Percentiles rank a stretch among this genome's conserved stretches.
These are phyloP conservation scores for Larix kaempferi DNA, from an alignment of 75 land plant genomes.

Conservation along the genomic window DNA sequence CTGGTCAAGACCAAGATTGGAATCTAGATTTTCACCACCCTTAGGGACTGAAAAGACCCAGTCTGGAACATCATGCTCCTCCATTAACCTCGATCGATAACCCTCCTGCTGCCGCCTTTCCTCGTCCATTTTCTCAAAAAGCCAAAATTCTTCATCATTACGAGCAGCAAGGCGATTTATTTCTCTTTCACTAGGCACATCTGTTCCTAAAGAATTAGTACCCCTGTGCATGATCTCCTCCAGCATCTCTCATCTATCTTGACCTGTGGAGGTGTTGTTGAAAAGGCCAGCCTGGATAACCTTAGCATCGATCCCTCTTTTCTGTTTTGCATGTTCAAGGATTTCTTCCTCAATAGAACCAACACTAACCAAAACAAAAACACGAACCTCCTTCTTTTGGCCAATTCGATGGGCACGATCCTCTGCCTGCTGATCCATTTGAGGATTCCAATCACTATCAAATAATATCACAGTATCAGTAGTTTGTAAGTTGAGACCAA, in stretches of 20 bases:
- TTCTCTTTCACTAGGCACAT: constrained; percentile 95
- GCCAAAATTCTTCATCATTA: constrained; percentile 71
- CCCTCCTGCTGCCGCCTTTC: constrained; percentile 75
- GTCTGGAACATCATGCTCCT: constrained; percentile 92
- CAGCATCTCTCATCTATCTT: constrained; percentile 88
- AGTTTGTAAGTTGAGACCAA: constrained; percentile 91
- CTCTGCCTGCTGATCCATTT: constrained; percentile 99
- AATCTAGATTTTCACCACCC: constrained; percentile 14
- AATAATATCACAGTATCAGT: constrained; percentile 95
- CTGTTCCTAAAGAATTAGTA: constrained; percentile 72
- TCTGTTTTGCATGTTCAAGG: constrained; percentile 93
- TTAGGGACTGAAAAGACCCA: constrained; percentile 63
- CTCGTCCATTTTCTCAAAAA: constrained; percentile 97
- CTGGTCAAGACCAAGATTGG: neutral
- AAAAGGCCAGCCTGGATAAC: constrained; percentile 97
- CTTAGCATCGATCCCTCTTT: constrained; percentile 98
- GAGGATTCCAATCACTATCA: constrained; percentile 99
- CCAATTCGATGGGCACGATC: constrained; percentile 97
- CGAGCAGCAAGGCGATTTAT: constrained; percentile 92
- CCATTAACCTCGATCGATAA: constrained; percentile 84
- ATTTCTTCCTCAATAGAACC: constrained; percentile 98
- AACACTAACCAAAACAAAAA: constrained; percentile 92
- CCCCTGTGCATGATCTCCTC: constrained; percentile 93
- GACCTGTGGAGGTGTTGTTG: constrained; percentile 94
- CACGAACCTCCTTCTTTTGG: constrained; percentile 95